These are phyloP conservation scores for Sphenostylis stenocarpa DNA, from an alignment of 306 rosid species.

Conservation along the genomic window DNA sequence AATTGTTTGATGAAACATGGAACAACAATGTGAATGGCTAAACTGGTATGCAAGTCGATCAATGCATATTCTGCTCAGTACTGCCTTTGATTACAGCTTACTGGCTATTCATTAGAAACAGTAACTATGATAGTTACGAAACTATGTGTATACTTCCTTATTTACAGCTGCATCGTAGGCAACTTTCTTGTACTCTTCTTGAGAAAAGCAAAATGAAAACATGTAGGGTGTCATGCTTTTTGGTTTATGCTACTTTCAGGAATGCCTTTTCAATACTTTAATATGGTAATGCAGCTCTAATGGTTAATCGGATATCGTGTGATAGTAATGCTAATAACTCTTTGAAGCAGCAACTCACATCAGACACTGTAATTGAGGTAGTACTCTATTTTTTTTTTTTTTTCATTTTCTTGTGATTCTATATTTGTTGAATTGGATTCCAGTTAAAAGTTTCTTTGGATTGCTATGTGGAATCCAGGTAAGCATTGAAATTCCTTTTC, in stretches of 20 bases:
- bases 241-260: slow-evolving; percentile 65
- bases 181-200: slow-evolving; percentile 10
- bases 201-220: slow-evolving; percentile 23
- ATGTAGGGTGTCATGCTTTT: slow-evolving; percentile 52
- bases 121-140: slow-evolving; percentile 11
- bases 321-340: slow-evolving; percentile 45
- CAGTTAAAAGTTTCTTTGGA: background rate
- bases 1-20: background rate
- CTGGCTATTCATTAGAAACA: background rate
- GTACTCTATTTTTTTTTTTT: slow-evolving; percentile 14
- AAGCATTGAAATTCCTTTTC: slow-evolving; percentile 78
- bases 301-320: slow-evolving; percentile 91
- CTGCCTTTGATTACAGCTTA: background rate
- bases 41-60: background rate
- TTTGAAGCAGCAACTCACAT: slow-evolving; percentile 61
- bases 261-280: slow-evolving; percentile 77
- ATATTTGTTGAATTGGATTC: background rate
- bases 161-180: background rate
- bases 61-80: background rate
- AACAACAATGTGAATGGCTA: background rate
- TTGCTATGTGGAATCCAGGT: slow-evolving; percentile 61
- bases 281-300: slow-evolving; percentile 89
- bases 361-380: slow-evolving; percentile 92
- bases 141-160: background rate
- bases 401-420: slow-evolving; percentile 7